These are phyloP conservation scores for Arctostaphylos glauca DNA, from an alignment of 148 eudicot genomes.

Conservation along the genomic window DNA sequence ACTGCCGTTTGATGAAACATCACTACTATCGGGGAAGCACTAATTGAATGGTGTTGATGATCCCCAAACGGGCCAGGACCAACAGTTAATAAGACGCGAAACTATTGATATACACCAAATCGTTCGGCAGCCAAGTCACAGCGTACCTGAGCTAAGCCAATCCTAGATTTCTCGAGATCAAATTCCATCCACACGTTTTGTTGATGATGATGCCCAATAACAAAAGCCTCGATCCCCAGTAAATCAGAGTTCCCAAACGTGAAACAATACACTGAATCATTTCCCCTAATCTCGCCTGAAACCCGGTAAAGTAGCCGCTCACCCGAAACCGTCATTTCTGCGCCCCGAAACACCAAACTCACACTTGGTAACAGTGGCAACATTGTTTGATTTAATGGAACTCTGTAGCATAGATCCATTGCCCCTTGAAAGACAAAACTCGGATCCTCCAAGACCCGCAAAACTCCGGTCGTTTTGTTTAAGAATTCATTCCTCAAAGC, in stretches of 20 bases:
- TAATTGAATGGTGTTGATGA: neutral
- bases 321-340: constrained; percentile 63
- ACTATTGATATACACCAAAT: constrained; percentile 35
- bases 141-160: constrained; percentile 70
- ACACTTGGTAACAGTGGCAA: constrained; percentile 60
- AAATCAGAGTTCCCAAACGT: constrained; percentile 84
- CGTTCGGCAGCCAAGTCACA: constrained; percentile 74
- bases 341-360: constrained; percentile 64
- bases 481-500: constrained; percentile 56
- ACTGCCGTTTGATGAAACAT: neutral
- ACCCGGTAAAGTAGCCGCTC: constrained; percentile 61
- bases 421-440: constrained; percentile 72
- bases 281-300: constrained; percentile 40
- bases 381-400: constrained; percentile 30
- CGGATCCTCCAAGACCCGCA: constrained; percentile 45
- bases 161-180: constrained; percentile 69
- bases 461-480: constrained; percentile 38
- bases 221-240: constrained; percentile 60
- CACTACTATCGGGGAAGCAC: neutral
- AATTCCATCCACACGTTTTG: constrained; percentile 93
- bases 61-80: neutral
- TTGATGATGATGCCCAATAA: constrained; percentile 90
- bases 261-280: constrained; percentile 64
- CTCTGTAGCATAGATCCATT: constrained; percentile 71
- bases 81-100: neutral